phyloP scores from a whole-genome alignment of 495 filamentous ascomycete genomes.

The Hypoxylon intermedium region DNA sequence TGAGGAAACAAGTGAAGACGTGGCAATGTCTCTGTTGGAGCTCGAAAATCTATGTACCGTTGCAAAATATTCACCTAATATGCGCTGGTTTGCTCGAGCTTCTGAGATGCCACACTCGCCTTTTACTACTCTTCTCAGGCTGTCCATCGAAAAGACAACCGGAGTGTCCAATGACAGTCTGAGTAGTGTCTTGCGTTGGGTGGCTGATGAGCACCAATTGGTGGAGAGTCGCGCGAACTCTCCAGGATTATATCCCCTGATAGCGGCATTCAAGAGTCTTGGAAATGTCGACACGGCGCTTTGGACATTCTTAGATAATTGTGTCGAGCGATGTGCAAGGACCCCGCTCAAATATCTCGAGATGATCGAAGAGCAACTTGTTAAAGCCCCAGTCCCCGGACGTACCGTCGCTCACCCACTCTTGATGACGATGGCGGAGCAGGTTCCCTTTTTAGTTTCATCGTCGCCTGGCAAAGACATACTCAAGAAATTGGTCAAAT shows the following conservation, averaged over 20 bases:
- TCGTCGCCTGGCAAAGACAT: slow-evolving; percentile 33
- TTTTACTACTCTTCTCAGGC: slow-evolving; percentile 67
- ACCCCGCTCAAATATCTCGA: slow-evolving; percentile 79
- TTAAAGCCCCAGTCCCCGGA: slow-evolving; percentile 25
- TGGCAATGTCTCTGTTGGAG: slow-evolving; percentile 65
- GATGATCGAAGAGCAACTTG: slow-evolving; percentile 48
- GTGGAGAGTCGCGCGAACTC: slow-evolving; percentile 42
- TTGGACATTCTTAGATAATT: slow-evolving; percentile 80
- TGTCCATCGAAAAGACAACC: slow-evolving; percentile 54
- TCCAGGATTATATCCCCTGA: slow-evolving; percentile 59
- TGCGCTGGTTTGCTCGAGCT: slow-evolving; percentile 76
- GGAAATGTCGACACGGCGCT: slow-evolving; percentile 38
- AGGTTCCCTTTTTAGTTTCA: slow-evolving; percentile 74
- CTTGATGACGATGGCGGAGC: slow-evolving; percentile 71
- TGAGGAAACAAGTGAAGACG: slow-evolving; percentile 46
- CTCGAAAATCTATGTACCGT: slow-evolving; percentile 78
- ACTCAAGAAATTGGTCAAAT: slow-evolving; percentile 28
- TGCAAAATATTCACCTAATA: slow-evolving; percentile 75
- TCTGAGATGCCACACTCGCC: slow-evolving; percentile 62
- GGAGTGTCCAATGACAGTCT: slow-evolving; percentile 53
- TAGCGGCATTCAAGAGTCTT: slow-evolving; percentile 54
- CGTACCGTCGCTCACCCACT: slow-evolving; percentile 58
- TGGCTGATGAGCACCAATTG: slow-evolving; percentile 60
- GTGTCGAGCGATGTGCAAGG: slow-evolving; percentile 70
- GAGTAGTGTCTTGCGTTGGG: slow-evolving; percentile 53